Conservation (phyloP, 1,284 basidiomycete species). For the Tilletia walkeri region DNA sequence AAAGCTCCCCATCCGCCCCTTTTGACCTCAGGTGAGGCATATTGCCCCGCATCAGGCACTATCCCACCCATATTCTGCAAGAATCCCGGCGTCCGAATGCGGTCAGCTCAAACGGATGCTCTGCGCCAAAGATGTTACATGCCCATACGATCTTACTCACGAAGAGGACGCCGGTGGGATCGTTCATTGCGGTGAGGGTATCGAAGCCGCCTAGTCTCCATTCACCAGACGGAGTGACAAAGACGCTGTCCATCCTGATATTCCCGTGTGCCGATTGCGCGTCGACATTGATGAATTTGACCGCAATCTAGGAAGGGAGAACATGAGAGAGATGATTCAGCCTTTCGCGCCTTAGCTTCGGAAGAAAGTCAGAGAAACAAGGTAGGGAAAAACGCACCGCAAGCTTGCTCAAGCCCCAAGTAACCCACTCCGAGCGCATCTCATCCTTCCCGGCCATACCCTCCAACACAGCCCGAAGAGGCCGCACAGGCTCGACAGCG, state of each 20-base stretch:
- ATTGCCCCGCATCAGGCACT: constrained; percentile 47
- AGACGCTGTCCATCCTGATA: constrained; percentile 74
- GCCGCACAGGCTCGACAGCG: constrained; percentile 86
- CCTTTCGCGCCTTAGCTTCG: neutral
- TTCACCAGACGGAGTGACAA: constrained; percentile 78
- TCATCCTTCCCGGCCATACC: constrained; percentile 63
- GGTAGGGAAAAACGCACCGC: constrained; percentile 66
- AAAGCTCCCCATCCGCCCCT: constrained; percentile 72
- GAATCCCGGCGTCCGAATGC: constrained; percentile 54
- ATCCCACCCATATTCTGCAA: constrained; percentile 39
- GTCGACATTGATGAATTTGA: constrained; percentile 82
- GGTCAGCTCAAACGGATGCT: constrained; percentile 52
- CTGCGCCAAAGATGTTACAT: too few relatives aligned
- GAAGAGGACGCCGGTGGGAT: constrained; percentile 73
- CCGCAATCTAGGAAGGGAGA: constrained; percentile 62
- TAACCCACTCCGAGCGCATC: constrained; percentile 71
- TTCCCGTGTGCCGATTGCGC: constrained; percentile 73
- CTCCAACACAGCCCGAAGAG: constrained; percentile 68
- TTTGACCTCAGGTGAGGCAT: constrained; percentile 80
- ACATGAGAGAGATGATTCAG: neutral
- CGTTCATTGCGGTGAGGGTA: constrained; percentile 74
- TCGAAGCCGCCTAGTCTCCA: constrained; percentile 97
- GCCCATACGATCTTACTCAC: constrained; percentile 57
- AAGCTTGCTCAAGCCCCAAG: constrained; percentile 89
- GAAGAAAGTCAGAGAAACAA: too few relatives aligned